These are phyloP conservation scores for Lachancea kluyveri DNA, from an alignment of 805 yeast genomes.

Conservation along the genomic window DNA sequence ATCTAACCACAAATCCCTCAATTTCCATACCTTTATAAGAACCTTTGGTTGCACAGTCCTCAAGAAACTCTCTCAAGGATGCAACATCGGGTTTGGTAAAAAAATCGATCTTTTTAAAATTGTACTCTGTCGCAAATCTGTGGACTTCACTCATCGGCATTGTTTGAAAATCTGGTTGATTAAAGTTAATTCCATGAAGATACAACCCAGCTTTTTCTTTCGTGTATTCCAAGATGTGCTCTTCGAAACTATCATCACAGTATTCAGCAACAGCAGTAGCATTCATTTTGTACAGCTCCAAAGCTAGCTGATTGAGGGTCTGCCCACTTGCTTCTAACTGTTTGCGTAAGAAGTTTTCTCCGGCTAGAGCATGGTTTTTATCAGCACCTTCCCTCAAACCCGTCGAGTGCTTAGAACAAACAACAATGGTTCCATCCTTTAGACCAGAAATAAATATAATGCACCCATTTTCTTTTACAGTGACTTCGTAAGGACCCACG, in stretches of 20 bases:
- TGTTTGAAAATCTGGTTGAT: slow-evolving; percentile 58
- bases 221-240: slow-evolving; percentile 77
- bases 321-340: slow-evolving; percentile 44
- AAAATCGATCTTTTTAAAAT: slow-evolving; percentile 58
- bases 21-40: slow-evolving; percentile 63
- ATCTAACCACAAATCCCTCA: slow-evolving; percentile 91
- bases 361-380: slow-evolving; percentile 71
- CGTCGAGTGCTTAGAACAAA: slow-evolving; percentile 87
- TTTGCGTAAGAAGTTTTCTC: slow-evolving; percentile 47
- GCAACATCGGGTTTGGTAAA: slow-evolving; percentile 34
- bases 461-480: slow-evolving; percentile 91
- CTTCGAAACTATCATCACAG: slow-evolving; percentile 91
- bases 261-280: slow-evolving; percentile 87
- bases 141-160: slow-evolving; percentile 54
- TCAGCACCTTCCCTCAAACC: slow-evolving; percentile 52
- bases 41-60: slow-evolving; percentile 58
- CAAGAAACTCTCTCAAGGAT: slow-evolving; percentile 45
- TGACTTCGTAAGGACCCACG: slow-evolving; percentile 70
- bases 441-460: slow-evolving; percentile 78
- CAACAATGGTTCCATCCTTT: slow-evolving; percentile 68
- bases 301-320: slow-evolving; percentile 47
- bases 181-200: slow-evolving; percentile 80
- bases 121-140: slow-evolving; percentile 58
- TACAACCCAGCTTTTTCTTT: slow-evolving; percentile 72
- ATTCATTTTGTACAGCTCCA: slow-evolving; percentile 40